Evolutionary conservation across 225 moss, liverwort and hornwort genomes (phyloP).

Genomic region (Antitrichia curtipendula): DNA sequence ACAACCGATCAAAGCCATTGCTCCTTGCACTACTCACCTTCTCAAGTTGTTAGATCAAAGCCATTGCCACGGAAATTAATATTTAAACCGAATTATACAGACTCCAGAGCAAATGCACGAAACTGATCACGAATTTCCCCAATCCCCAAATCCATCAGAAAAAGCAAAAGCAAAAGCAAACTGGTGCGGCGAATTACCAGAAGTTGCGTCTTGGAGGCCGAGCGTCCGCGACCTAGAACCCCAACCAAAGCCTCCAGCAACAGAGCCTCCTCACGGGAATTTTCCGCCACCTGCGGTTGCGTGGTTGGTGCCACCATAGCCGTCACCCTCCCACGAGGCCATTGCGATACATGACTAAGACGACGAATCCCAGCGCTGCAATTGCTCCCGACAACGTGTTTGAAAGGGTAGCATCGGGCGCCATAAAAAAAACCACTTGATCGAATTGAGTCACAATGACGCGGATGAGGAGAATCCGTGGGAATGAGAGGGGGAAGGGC

Average conservation of each 20-base stretch:
- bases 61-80: neutral
- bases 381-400: neutral
- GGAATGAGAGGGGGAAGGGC: neutral
- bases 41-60: neutral
- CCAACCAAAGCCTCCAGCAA: constrained; percentile 80
- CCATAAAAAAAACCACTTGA: neutral
- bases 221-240: constrained; percentile 81
- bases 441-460: neutral
- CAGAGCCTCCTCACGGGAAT: constrained; percentile 45
- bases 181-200: constrained; percentile 14
- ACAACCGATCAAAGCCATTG: neutral
- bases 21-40: neutral
- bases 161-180: neutral
- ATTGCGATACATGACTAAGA: neutral
- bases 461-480: neutral
- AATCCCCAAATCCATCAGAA: neutral
- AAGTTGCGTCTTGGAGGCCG: constrained; percentile 50
- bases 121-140: neutral
- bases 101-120: neutral
- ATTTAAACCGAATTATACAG: neutral
- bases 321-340: neutral
- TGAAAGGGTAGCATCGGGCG: neutral
- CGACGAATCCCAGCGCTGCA: neutral
- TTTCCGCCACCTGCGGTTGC: constrained; percentile 27
- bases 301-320: constrained; percentile 34